Base-by-base conservation (phyloP, 2,329 filamentous ascomycete species). In the Talaromyces amestolkiae region DNA sequence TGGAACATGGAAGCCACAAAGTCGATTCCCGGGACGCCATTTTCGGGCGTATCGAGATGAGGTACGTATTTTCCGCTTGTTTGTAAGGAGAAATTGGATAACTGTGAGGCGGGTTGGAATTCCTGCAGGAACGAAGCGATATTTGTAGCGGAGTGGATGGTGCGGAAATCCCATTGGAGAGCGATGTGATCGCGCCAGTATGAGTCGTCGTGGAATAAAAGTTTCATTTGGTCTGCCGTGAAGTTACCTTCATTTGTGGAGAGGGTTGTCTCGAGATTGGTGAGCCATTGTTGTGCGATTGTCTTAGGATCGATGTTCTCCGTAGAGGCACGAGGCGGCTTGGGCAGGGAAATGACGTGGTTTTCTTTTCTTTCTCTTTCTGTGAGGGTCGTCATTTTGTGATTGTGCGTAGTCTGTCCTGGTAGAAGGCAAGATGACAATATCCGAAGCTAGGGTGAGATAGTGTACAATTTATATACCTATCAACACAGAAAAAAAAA, bases 151-250 rank as follows among this genome's bases (percentile, higher is more conserved):
- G 70, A 72, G 39, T 74, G 72, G 24, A 78, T 68, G 5, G 77
- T 77, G 19, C 73, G 78, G 60, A 78, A 72, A 43, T 79, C 75
- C 78, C 78, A 80, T 47, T 76, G 74, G 13, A 80, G 67, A 7
- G 73, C 73, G n/a, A 79, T 69, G 68, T 77, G 76, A 37, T 80
- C 78, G 4, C 78, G 74, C 76, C 78, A 79, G 74, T 76, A 79
- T 10, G 78, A 77, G n/a, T 78, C 76, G 19, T 69, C 47, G 15
- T 78, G 75, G 58, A 80, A 76, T 6, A 80, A 68, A 11, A 68
- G 37, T 13, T 77, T 74, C 53, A 80, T 76, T 11, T 79, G 69
- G 5, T 66, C 56, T 1, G 63, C 37, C 27, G 66, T 35, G 11
- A 75, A 59, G 64, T 65, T 13, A 69, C 67, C 19, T 27, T 60